Percentiles rank a stretch among this genome's conserved stretches.
These are phyloP conservation scores for Vigna nakashimae DNA, from an alignment of 306 rosid species.

Conservation along the genomic window DNA sequence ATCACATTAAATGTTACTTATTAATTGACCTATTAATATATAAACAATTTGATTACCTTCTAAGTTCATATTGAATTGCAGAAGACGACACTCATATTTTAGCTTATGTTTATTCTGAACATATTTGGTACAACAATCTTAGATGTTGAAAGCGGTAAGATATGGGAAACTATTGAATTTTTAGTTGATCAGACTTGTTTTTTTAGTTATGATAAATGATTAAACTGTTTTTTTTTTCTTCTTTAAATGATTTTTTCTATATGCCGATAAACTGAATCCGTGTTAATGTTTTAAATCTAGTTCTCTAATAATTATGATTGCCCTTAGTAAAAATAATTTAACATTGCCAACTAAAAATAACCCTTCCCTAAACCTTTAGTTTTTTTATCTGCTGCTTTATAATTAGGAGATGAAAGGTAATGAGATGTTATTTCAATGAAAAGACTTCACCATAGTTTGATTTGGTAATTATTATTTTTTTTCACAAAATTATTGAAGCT, in stretches of 20 bases:
- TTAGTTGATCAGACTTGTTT: not conserved
- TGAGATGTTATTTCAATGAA: no score
- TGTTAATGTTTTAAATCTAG: not conserved
- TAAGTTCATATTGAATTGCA: no score
- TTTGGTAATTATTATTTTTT: no score
- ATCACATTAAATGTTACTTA: not conserved
- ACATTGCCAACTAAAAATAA: not conserved
- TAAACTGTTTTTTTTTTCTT: not conserved
- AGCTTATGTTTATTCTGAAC: no score
- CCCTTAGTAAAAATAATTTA: not conserved
- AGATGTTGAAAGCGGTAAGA: not conserved
- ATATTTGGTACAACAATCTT: no score
- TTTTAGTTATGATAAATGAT: not conserved
- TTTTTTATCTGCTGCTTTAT: not conserved
- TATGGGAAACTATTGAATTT: not conserved
- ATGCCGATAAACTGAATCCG: not conserved
- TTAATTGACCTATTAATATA: not conserved
- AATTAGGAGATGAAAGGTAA: not conserved
- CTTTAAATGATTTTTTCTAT: not conserved
- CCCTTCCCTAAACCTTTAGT: not conserved
- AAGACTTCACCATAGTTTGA: no score
- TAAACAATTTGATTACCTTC: no score
- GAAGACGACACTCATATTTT: no score
- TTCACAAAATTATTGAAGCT: not conserved
- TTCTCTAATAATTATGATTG: not conserved